Conservation (phyloP, 192 early-diverging fungal genomes). For the Oehlia diaphana region DNA sequence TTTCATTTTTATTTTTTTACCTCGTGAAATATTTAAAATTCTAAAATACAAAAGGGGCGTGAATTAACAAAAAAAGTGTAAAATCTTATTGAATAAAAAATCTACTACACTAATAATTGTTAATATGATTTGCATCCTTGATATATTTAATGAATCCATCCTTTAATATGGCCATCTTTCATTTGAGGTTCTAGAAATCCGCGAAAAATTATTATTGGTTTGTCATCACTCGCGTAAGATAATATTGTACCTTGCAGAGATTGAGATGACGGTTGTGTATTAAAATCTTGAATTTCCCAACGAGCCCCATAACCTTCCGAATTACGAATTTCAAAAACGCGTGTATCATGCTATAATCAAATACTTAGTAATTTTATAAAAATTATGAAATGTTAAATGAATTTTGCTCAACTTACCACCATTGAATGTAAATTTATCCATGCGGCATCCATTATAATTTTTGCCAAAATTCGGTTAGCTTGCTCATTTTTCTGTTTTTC, state of each 20-base stretch:
- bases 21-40: too few species aligned
- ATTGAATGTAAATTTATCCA: slow-evolving; percentile 38
- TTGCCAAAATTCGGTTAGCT: slow-evolving; percentile 27
- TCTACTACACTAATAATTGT: too few species aligned
- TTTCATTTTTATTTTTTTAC: too few species aligned
- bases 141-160: slow-evolving; percentile 32
- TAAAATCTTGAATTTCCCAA: slow-evolving; percentile 23
- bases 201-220: slow-evolving; percentile 24
- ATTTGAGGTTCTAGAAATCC: slow-evolving; percentile 38
- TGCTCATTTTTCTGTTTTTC: slow-evolving; percentile 34
- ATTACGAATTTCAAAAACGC: slow-evolving; percentile 31
- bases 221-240: not conserved
- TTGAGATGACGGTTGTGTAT: not conserved
- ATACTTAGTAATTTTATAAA: not conserved
- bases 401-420: slow-evolving; percentile 17
- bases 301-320: slow-evolving; percentile 32
- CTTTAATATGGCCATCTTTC: slow-evolving; percentile 30
- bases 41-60: too few species aligned
- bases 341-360: slow-evolving; percentile 24
- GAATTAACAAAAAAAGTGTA: too few species aligned
- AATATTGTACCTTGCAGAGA: not conserved
- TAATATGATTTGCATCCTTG: too few species aligned
- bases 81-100: too few species aligned
- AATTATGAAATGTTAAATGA: not conserved
- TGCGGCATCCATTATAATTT: slow-evolving; percentile 28